Base-by-base conservation (phyloP, 768 basidiomycete species). In the Mycena latifolia region DNA sequence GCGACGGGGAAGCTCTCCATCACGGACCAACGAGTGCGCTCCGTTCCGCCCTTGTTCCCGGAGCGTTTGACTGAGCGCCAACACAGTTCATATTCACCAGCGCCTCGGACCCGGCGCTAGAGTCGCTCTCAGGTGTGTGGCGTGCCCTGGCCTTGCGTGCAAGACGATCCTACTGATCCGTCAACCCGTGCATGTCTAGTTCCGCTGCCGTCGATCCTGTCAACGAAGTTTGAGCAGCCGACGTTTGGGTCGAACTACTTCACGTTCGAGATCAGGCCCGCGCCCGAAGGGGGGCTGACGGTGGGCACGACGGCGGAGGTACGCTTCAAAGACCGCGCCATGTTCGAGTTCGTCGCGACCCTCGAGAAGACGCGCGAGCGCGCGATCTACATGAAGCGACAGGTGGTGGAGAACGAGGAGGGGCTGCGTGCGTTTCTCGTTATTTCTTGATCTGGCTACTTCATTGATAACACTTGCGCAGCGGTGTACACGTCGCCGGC, bases 351-450 rank as follows among this genome's bases (percentile, higher is more conserved):
- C 70, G 87, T 90, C 39, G 86, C 85, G 52, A 75, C 87, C 27
- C 77, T 95, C 56, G 92, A 92, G 79, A 94, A 94, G 82, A 87
- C 91, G 35, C 85, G 92, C 55, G 92, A 94, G 78, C 80, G 86
- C 51, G 88, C 88, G 18, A 86, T 92, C 55, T 92, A 89, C 70
- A 92, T 93, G 92, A 89, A 82, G 74, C 80, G 91, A 51, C 88
- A 88, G 74, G 73, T 75, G 45, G 77, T 79, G 17, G 87, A 88
- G 52, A 86, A 89, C 20, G 85, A 88, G 56, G 89, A 90, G 57
- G 84, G 84, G 3, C 78, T 89, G 37, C 90, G 91, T 92, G 72
- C 69, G 90, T 86, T 27, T 50, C 37, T 33, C 1, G 22, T 25
- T 25, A 37, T 57, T 8, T 56, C 56, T 4, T 61, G 20, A 43